phyloP scores from a whole-genome alignment of 2,329 filamentous ascomycete genomes.

The Biscogniauxia mediterranea region DNA sequence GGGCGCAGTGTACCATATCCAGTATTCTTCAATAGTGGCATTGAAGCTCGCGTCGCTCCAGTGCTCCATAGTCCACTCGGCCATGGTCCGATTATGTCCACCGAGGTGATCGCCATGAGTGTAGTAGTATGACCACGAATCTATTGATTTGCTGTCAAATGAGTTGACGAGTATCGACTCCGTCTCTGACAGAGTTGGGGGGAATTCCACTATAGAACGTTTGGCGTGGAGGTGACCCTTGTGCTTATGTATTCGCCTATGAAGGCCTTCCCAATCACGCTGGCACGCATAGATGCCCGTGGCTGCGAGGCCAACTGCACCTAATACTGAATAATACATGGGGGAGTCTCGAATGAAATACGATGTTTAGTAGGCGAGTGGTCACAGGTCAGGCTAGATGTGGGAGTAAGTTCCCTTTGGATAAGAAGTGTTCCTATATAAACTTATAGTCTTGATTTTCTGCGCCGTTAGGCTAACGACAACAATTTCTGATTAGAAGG shows the following conservation, averaged over 20 bases:
- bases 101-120: conserved; percentile 11
- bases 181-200: conserved; percentile 5
- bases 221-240: conserved; percentile 2
- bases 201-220: conserved; percentile 6
- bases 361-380: not conserved
- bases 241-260: conserved; percentile 3
- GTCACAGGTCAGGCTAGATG: not conserved
- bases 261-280: conserved; percentile 7
- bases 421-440: not conserved
- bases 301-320: not conserved
- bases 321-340: not conserved
- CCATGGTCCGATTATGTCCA: conserved; percentile 8
- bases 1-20: conserved; percentile 7
- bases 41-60: conserved; percentile 7
- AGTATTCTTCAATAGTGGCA: conserved; percentile 6
- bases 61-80: conserved; percentile 7
- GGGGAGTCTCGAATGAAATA: not conserved
- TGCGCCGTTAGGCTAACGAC: not conserved
- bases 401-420: no score
- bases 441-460: not conserved
- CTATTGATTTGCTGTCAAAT: conserved; percentile 10
- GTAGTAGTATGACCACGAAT: conserved; percentile 11
- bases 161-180: conserved; percentile 9
- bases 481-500: not conserved
- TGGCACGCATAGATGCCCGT: conserved; percentile 4